Conservation (phyloP, 345 rosid genomes). For the Leavenworthia alabamica region DNA sequence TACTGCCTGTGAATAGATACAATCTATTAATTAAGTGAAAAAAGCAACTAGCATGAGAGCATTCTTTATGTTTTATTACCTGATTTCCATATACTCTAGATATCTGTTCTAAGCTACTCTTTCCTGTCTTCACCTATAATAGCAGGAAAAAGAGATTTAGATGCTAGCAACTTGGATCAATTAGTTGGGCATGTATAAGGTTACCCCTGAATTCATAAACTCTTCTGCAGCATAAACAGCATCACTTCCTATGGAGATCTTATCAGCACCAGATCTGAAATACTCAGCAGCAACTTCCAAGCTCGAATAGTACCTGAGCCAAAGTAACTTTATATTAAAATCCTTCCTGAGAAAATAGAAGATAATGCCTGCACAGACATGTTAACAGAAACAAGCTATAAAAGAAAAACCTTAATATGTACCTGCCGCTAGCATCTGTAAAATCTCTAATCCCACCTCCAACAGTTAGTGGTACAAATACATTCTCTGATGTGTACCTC, state of each 20-base stretch:
- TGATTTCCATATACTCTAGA: constrained; percentile 95
- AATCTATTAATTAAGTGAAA: neutral
- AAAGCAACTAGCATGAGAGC: neutral
- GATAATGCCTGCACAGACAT: neutral
- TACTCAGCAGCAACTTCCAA: constrained; percentile 97
- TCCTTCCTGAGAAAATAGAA: neutral
- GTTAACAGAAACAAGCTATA: neutral
- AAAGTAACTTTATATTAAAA: neutral
- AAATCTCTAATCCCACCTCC: constrained; percentile 99
- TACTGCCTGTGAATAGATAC: constrained; percentile 63
- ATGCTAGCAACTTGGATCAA: neutral
- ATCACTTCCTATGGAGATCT: constrained; percentile 93
- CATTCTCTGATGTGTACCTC: constrained; percentile 85
- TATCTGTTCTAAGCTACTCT: constrained; percentile 88
- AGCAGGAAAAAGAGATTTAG: neutral
- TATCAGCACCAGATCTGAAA: constrained; percentile 97
- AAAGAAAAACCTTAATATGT: constrained; percentile 2
- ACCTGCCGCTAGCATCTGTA: constrained; percentile 94
- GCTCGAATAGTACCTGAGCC: constrained; percentile 81
- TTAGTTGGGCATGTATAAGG: constrained; percentile 7
- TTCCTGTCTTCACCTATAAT: constrained; percentile 69
- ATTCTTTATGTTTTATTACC: constrained; percentile 47
- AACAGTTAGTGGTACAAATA: constrained; percentile 93
- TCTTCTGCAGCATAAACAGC: constrained; percentile 93
- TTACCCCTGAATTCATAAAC: constrained; percentile 70